A percentile compares a stretch with the other conserved stretches of the same genome.
These are phyloP conservation scores for Trypanosoma brucei DNA, from an alignment of 208 protist species.

Conservation along the genomic window DNA sequence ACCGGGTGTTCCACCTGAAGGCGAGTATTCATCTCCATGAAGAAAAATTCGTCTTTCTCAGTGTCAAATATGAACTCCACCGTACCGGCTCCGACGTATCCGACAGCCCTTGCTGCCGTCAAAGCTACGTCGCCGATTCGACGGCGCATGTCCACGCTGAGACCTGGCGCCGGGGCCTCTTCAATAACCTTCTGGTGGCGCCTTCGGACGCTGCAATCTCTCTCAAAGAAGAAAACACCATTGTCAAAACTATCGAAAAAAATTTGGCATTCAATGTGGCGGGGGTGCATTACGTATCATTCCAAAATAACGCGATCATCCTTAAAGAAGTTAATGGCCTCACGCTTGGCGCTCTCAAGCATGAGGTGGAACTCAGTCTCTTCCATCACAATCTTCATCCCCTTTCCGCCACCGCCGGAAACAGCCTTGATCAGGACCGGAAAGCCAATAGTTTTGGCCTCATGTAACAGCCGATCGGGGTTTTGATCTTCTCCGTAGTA, in stretches of 20 bases:
- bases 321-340: conserved; percentile 89
- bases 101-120: conserved; percentile 72
- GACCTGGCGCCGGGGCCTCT: conserved; percentile 77
- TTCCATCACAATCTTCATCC: conserved; percentile 81
- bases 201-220: conserved; percentile 94
- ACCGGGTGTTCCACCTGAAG: conserved; percentile 96
- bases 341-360: conserved; percentile 67
- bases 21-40: conserved; percentile 99
- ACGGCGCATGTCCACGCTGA: conserved; percentile 41
- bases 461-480: conserved; percentile 18
- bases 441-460: conserved; percentile 26
- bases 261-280: conserved; percentile 93
- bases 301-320: conserved; percentile 92
- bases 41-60: conserved; percentile 90
- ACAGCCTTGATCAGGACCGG: conserved; percentile 97
- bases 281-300: conserved; percentile 84
- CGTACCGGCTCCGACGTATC: conserved; percentile 94
- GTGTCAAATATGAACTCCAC: conserved; percentile 98
- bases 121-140: conserved; percentile 83
- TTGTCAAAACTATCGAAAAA: conserved; percentile 91
- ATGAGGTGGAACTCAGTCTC: conserved; percentile 38
- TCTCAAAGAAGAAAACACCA: conserved; percentile 90
- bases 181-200: conserved; percentile 95
- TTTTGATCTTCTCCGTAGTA: conserved; percentile 51
- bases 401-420: conserved; percentile 69